A percentile compares a stretch with the other conserved stretches of the same genome.
These are phyloP conservation scores for Cryphonectria carpinicola DNA, from an alignment of 2,329 filamentous ascomycete species.

Conservation along the genomic window DNA sequence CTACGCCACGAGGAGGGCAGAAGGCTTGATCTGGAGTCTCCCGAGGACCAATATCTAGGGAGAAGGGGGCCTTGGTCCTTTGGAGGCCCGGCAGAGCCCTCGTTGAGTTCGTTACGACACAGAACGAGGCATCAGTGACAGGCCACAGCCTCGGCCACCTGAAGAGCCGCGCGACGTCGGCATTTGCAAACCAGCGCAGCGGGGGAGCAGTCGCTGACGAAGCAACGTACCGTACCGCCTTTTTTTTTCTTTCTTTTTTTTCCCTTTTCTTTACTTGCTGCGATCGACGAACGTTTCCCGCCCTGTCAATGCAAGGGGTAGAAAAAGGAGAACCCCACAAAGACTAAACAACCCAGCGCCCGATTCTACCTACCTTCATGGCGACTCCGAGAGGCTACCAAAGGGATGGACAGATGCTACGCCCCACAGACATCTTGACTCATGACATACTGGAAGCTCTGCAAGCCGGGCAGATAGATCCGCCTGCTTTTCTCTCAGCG, in stretches of 20 bases:
- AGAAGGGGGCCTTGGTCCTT: not conserved
- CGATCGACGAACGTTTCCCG: slow-evolving; percentile 9
- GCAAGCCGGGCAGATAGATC: slow-evolving; percentile 13
- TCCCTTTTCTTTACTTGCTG: not conserved
- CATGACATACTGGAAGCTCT: slow-evolving; percentile 20
- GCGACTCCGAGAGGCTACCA: slow-evolving; percentile 17
- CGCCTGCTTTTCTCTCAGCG: not conserved
- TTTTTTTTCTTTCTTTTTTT: too few relatives aligned
- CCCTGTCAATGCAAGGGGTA: slow-evolving; percentile 15
- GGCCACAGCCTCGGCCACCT: slow-evolving; percentile 4
- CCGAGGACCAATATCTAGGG: not conserved
- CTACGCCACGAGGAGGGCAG: not conserved
- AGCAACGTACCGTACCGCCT: not conserved
- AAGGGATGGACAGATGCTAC: slow-evolving; percentile 17
- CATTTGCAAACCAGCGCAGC: not conserved
- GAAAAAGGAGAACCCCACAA: slow-evolving; percentile 23
- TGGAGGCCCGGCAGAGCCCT: not conserved
- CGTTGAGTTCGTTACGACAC: not conserved
- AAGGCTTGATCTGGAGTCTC: not conserved
- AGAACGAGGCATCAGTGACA: not conserved
- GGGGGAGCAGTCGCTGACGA: slow-evolving; percentile 5
- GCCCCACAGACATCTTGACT: slow-evolving; percentile 14
- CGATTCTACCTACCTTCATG: slow-evolving; percentile 15
- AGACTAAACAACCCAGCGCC: slow-evolving; percentile 5
- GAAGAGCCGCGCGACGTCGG: not conserved